These are phyloP conservation scores for Tephrocybe rancida DNA, from an alignment of 768 basidiomycete species.

Conservation along the genomic window DNA sequence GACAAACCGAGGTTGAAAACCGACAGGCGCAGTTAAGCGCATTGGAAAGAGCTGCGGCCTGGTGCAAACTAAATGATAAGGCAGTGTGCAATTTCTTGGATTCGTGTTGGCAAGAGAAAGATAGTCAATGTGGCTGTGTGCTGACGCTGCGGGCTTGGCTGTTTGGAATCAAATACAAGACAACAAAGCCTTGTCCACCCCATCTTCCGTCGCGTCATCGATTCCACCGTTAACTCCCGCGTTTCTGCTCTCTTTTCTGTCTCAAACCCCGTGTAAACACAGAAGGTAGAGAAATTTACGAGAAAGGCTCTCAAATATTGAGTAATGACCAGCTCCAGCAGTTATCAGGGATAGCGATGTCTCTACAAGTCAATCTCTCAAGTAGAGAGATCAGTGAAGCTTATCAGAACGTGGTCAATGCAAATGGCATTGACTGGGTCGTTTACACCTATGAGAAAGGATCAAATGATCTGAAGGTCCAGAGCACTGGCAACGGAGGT, in stretches of 20 bases:
- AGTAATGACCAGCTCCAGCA: too few relatives aligned
- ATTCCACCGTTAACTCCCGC: neutral
- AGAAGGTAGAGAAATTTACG: neutral
- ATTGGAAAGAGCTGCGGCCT: too few relatives aligned
- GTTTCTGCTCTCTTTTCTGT: neutral
- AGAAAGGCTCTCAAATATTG: too few relatives aligned
- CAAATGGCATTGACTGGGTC: slow-evolving; percentile 71
- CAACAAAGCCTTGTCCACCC: slow-evolving; percentile 6
- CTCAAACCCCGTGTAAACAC: neutral
- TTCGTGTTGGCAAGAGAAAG: neutral
- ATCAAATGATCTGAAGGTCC: slow-evolving; percentile 86
- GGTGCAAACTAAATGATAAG: too few relatives aligned
- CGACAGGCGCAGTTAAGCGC: too few relatives aligned
- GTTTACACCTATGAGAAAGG: slow-evolving; percentile 82
- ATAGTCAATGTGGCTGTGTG: neutral
- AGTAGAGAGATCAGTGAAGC: slow-evolving; percentile 71
- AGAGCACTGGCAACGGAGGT: slow-evolving; percentile 83
- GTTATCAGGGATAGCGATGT: slow-evolving; percentile 47
- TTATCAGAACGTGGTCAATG: slow-evolving; percentile 75
- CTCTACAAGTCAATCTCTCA: slow-evolving; percentile 78
- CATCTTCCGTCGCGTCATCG: slow-evolving; percentile 11
- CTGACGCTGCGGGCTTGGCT: neutral
- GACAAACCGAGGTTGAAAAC: too few relatives aligned
- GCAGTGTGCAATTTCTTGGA: too few relatives aligned
- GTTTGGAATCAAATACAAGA: slow-evolving; percentile 5